Evolutionary conservation across 352 stramenopile genomes (phyloP).

Genomic region (Aphanomyces cochlioides): DNA sequence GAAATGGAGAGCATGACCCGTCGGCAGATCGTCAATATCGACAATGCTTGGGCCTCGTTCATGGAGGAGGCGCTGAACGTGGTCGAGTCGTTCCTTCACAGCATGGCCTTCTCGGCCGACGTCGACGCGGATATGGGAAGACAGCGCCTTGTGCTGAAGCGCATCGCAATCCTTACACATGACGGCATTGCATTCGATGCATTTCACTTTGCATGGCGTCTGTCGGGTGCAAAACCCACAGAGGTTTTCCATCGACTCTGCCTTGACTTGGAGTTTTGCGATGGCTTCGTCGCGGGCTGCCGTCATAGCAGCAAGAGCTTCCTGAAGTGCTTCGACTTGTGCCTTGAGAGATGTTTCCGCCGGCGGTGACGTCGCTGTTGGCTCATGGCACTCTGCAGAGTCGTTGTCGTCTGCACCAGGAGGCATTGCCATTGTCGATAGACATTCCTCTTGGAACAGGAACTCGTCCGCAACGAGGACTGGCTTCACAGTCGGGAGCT

Average conservation of each 20-base stretch:
- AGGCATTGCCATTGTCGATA: no score
- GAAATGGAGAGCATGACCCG: no score
- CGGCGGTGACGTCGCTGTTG: neutral
- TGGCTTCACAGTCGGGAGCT: neutral
- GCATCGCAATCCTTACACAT: conserved; percentile 5
- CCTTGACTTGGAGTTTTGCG: neutral
- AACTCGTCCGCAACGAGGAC: neutral
- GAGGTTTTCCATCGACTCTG: neutral
- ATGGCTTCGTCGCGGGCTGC: neutral
- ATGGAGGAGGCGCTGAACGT: neutral
- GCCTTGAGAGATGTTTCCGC: neutral
- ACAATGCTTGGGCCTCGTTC: neutral
- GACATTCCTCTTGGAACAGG: neutral
- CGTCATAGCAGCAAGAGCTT: neutral
- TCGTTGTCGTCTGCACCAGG: neutral
- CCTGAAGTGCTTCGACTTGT: neutral
- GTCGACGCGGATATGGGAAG: conserved; percentile 1
- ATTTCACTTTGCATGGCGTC: conserved; percentile 2
- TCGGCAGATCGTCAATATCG: no score
- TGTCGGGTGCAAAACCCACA: neutral
- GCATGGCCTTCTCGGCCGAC: neutral
- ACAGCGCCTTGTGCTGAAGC: neutral
- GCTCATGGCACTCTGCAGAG: no score
- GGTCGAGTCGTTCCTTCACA: neutral
- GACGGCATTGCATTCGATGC: conserved; percentile 11